Conservation (phyloP, 495 filamentous ascomycete genomes). For the Annulohypoxylon nitens region DNA sequence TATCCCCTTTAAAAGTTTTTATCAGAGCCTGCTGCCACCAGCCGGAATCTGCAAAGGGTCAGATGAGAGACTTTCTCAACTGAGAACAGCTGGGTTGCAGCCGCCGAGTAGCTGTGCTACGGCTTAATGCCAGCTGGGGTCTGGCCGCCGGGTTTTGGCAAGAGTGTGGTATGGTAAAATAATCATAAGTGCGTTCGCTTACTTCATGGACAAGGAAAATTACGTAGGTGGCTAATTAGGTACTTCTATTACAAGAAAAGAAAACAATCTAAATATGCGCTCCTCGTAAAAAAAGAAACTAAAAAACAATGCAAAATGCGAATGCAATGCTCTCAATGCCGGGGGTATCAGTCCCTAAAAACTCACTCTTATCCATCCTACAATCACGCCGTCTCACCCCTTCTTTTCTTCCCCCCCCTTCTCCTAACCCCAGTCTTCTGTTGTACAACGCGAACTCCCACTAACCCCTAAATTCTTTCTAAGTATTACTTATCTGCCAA, state of each 20-base stretch:
- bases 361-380: background rate
- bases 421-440: background rate
- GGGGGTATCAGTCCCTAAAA: background rate
- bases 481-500: background rate
- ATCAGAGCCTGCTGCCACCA: too few relatives aligned
- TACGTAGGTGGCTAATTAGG: background rate
- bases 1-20: too few relatives aligned
- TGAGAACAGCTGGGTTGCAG: too few relatives aligned
- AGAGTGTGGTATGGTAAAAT: too few relatives aligned
- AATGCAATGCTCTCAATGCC: background rate
- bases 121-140: too few relatives aligned
- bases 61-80: too few relatives aligned
- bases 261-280: too few relatives aligned
- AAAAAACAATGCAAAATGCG: too few relatives aligned
- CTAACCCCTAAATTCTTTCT: background rate
- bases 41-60: too few relatives aligned
- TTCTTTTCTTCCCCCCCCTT: background rate
- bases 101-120: too few relatives aligned
- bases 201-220: background rate
- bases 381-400: background rate
- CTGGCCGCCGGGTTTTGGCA: too few relatives aligned
- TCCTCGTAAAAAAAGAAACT: too few relatives aligned
- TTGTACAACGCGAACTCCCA: background rate
- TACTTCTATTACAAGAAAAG: background rate
- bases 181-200: background rate